Conservation (phyloP, 495 filamentous ascomycete genomes). For the Polyplosphaeria fusca region DNA sequence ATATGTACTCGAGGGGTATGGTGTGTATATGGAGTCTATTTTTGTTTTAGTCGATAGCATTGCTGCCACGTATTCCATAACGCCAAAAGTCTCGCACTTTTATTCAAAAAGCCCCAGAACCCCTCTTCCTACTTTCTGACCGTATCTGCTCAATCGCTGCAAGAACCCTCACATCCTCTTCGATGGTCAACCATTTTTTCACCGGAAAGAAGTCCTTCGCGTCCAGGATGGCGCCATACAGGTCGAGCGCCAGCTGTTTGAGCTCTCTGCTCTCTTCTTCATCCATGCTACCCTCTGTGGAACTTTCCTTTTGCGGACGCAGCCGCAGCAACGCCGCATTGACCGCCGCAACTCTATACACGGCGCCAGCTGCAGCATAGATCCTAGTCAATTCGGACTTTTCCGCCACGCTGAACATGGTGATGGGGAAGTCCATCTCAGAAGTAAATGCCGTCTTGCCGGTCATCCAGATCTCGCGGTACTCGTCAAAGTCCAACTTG, state of each 20-base stretch:
- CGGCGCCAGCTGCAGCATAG: background rate
- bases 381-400: background rate
- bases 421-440: background rate
- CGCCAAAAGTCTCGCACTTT: too few species aligned
- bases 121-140: background rate
- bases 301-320: background rate
- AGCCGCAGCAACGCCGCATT: background rate
- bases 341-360: background rate
- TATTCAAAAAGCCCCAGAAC: too few species aligned
- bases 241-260: background rate
- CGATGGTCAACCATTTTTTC: background rate
- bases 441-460: background rate
- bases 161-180: background rate
- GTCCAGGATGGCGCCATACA: background rate
- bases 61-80: too few species aligned
- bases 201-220: background rate
- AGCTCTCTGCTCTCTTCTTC: background rate
- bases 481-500: background rate
- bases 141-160: background rate
- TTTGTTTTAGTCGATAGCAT: too few species aligned
- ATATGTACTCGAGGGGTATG: too few species aligned
- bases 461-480: background rate
- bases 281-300: background rate
- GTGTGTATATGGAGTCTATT: too few species aligned
- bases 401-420: background rate